Conservation (phyloP, 495 filamentous ascomycete species). For the Apodospora peruviana region DNA sequence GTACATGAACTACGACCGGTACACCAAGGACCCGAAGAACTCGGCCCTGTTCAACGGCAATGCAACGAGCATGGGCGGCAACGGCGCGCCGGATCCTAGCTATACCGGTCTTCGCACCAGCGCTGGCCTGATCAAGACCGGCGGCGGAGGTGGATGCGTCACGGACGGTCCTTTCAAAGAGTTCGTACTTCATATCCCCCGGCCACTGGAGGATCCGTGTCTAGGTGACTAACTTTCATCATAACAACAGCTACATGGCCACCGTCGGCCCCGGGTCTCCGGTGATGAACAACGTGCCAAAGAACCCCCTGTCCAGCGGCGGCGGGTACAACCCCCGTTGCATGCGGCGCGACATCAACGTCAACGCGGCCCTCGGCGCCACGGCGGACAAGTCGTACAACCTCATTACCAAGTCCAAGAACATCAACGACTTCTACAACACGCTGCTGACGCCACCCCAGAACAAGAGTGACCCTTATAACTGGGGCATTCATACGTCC, state of each 20-base stretch:
- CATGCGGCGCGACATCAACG: constrained; percentile 58
- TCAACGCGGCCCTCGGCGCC: constrained; percentile 43
- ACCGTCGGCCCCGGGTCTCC: constrained; percentile 12
- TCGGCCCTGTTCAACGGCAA: constrained; percentile 39
- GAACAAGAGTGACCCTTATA: constrained; percentile 19
- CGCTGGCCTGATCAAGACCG: constrained; percentile 35
- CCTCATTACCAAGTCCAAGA: constrained; percentile 39
- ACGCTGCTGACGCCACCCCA: neutral
- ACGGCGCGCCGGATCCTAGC: constrained; percentile 16
- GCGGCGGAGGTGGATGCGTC: constrained; percentile 56
- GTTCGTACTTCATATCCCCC: constrained; percentile 16
- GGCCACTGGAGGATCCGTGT: neutral
- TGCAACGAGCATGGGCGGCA: constrained; percentile 35
- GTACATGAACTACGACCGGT: constrained; percentile 44
- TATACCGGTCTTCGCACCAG: constrained; percentile 10
- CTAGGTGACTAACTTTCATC: constrained; percentile 1
- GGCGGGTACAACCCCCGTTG: constrained; percentile 55
- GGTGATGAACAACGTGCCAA: neutral
- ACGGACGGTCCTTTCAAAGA: constrained; percentile 50
- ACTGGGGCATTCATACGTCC: constrained; percentile 44
- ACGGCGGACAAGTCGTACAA: constrained; percentile 16
- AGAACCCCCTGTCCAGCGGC: constrained; percentile 30
- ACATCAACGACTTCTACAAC: constrained; percentile 49
- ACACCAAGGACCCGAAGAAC: constrained; percentile 28
- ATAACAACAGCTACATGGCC: constrained; percentile 23